Conservation (phyloP, 2,329 filamentous ascomycete genomes). For the Gyromitra esculenta region DNA sequence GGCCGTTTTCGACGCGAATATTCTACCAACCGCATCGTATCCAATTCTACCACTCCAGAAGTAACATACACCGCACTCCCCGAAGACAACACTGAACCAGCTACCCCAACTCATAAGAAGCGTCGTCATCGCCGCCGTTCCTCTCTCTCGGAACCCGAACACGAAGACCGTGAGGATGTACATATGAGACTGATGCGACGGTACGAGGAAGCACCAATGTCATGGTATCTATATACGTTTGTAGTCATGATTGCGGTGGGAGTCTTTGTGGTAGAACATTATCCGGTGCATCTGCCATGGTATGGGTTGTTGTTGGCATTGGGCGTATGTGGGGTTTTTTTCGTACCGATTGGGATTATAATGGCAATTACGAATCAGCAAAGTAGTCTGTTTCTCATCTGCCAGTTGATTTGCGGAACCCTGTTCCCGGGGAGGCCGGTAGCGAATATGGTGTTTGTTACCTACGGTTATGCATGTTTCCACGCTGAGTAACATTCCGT, state of each 20-base stretch:
- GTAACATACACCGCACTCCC: conserved; percentile 28
- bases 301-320: conserved; percentile 84
- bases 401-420: conserved; percentile 82
- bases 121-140: conserved; percentile 24
- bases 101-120: neutral
- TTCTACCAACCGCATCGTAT: conserved; percentile 59
- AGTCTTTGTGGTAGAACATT: conserved; percentile 86
- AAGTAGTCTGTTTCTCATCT: conserved; percentile 85
- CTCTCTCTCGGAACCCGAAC: conserved; percentile 53
- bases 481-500: neutral
- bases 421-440: conserved; percentile 86
- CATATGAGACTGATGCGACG: conserved; percentile 82
- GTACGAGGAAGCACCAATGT: conserved; percentile 82
- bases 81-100: neutral
- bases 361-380: conserved; percentile 91
- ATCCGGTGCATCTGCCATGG: conserved; percentile 84
- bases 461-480: conserved; percentile 75
- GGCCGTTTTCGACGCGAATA: conserved; percentile 67
- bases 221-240: conserved; percentile 82
- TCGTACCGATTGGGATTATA: conserved; percentile 90
- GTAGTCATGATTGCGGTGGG: conserved; percentile 79
- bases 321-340: conserved; percentile 79
- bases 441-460: conserved; percentile 93
- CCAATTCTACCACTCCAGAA: neutral
- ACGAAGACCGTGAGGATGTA: conserved; percentile 75